Percentiles rank a stretch among this genome's conserved stretches.
phyloP scores from a whole-genome alignment of 2,329 filamentous ascomycete genomes.

The Microcyclosporella mali region DNA sequence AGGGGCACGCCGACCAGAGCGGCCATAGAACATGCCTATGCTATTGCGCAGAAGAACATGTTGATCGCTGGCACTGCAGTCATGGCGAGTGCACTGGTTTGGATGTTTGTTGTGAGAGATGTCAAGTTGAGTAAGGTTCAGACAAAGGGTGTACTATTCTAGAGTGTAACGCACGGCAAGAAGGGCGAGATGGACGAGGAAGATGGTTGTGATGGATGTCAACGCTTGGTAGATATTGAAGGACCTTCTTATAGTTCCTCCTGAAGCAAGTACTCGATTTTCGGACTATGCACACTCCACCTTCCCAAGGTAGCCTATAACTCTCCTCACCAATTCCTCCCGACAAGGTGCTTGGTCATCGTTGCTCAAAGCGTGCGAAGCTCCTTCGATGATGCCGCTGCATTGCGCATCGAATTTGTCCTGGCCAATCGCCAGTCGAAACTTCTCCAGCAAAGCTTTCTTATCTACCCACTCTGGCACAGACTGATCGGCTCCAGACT shows the following conservation, averaged over 20 bases:
- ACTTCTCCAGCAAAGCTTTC: conserved; percentile 37
- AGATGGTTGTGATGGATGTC: background rate
- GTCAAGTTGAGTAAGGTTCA: conserved; percentile 32
- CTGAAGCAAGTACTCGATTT: background rate
- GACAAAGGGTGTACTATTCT: conserved; percentile 32
- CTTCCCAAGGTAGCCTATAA: conserved; percentile 12
- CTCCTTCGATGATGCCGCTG: conserved; percentile 45
- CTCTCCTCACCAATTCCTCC: no score
- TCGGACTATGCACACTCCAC: background rate
- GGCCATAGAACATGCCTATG: conserved; percentile 44
- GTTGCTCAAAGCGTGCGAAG: conserved; percentile 45
- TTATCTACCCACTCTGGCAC: conserved; percentile 42
- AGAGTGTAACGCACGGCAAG: no score
- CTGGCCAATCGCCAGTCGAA: conserved; percentile 37
- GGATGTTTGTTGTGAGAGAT: conserved; percentile 29
- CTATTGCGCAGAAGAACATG: conserved; percentile 41
- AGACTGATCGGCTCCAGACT: conserved; percentile 43
- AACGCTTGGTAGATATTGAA: no score
- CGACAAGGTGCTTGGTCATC: conserved; percentile 43
- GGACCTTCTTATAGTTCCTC: no score
- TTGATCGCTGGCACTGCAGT: conserved; percentile 33
- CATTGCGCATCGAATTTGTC: conserved; percentile 43
- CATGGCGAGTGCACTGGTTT: conserved; percentile 25
- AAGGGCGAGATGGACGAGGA: no score
- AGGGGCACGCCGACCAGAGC: conserved; percentile 37